A percentile compares a stretch with the other conserved stretches of the same genome.
These are phyloP conservation scores for Lactifluus volemus DNA, from an alignment of 768 basidiomycete species.

Conservation along the genomic window DNA sequence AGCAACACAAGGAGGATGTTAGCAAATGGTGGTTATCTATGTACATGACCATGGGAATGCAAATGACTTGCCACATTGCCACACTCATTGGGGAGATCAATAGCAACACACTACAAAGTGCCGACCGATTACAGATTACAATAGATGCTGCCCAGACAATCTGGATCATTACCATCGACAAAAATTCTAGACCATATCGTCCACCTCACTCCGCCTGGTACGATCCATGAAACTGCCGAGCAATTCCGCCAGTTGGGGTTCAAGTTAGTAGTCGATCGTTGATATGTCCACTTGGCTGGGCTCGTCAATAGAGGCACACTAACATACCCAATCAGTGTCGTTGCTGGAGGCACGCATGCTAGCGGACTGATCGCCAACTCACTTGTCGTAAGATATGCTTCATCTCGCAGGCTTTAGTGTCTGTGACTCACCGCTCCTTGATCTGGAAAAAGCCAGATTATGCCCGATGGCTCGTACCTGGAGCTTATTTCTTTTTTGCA, in stretches of 20 bases:
- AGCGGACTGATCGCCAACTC: conserved; percentile 57
- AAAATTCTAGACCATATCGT: conserved; percentile 59
- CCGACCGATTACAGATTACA: not conserved
- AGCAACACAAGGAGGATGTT: no score
- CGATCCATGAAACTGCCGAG: conserved; percentile 39
- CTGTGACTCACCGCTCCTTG: not conserved
- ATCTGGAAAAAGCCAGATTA: conserved; percentile 29
- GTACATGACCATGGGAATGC: no score
- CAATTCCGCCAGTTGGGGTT: conserved; percentile 58
- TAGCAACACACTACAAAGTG: not conserved
- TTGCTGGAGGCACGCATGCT: conserved; percentile 57
- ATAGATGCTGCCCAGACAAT: not conserved
- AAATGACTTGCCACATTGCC: no score
- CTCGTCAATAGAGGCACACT: not conserved
- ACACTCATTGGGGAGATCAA: no score
- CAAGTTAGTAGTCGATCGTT: conserved; percentile 35
- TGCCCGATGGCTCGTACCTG: conserved; percentile 53
- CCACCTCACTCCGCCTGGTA: conserved; percentile 58
- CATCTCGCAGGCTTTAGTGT: not conserved
- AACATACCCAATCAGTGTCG: conserved; percentile 37
- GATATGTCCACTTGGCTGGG: not conserved
- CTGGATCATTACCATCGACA: conserved; percentile 26
- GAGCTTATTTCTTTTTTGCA: conserved; percentile 63
- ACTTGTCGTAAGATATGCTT: conserved; percentile 40
- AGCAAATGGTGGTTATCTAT: no score